Base-by-base conservation (phyloP, 2,329 filamentous ascomycete species). In the Penicillium sp. region DNA sequence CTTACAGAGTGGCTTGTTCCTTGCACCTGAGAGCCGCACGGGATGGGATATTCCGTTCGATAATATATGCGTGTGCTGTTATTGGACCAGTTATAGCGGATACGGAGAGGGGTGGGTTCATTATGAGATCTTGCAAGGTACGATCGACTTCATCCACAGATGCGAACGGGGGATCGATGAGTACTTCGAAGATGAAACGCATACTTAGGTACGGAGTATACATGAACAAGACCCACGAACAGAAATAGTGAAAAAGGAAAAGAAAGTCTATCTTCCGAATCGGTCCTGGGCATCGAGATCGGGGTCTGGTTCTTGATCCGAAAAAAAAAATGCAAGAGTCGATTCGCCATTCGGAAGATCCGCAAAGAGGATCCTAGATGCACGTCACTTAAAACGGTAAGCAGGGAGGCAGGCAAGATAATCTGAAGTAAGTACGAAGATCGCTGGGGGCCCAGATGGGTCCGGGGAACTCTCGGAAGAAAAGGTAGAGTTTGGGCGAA, bases 381-480 rank as follows among this genome's bases (percentile, higher is more conserved):
- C 57, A 59, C 26, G 47, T 55, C 50, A 61, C 61, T 58, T 36
- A 16, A 60, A 61, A 47, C 30, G 56, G 61, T 32, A 61, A 52
- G 27, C 39, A 61, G 53, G 51, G 49, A 47, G 52, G 44, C 4
- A n/a, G 30, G 16, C 10, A 51, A 49, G 23, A 42, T 39, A n/a
- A 36, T 42, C 42, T 41, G 19, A 51, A 32, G 14, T 19, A 51
- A 32, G 14, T 19, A 18, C 11, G 56, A 42, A 49, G 58, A 61
- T 62, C 59, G 19, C 23, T 49, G 11, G 30, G 30, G 34, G 51
- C 13, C 29, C 32, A 35, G 51, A 54, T 56, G 59, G 53, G 56
- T 45, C 56, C 57, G 55, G 61, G 59, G 54, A 59, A 61, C 54
- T 23, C 6, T 19, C 60, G 60, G 55, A 60, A 47, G 13, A 42